Conservation (phyloP, 208 protist species). For the Entamoeba histolytica region DNA sequence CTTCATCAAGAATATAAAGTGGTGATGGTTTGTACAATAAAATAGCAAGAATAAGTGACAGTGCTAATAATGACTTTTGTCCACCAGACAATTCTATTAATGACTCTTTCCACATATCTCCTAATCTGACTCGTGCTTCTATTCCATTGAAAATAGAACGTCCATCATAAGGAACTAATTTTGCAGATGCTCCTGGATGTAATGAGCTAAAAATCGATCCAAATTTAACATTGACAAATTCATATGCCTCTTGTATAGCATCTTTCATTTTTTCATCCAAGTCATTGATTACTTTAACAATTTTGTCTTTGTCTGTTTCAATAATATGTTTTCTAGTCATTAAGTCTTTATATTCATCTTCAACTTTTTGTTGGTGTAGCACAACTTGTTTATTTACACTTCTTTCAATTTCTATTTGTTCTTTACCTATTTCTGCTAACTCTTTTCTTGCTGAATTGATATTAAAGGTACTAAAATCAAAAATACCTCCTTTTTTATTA, state of each 20-base stretch:
- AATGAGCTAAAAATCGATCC: conserved; percentile 82
- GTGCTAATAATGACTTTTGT: conserved; percentile 87
- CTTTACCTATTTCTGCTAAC: not conserved
- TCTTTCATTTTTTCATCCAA: conserved; percentile 63
- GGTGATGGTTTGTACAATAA: conserved; percentile 91
- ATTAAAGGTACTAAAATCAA: not conserved
- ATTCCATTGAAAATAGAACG: conserved; percentile 16
- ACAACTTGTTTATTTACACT: not conserved
- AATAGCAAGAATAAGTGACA: conserved; percentile 91
- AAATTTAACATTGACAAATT: conserved; percentile 62
- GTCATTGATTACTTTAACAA: conserved; percentile 36
- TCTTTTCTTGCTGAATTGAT: conserved; percentile 37
- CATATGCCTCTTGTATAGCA: conserved; percentile 2
- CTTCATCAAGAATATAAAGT: conserved; percentile 71
- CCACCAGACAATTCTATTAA: conserved; percentile 92
- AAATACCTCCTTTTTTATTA: not conserved
- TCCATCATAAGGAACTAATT: conserved; percentile 55
- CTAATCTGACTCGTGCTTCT: conserved; percentile 66
- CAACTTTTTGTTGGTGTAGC: not conserved
- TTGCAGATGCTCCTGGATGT: conserved; percentile 64
- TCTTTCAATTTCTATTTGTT: not conserved
- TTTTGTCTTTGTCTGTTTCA: conserved; percentile 49
- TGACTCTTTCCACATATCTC: conserved; percentile 77
- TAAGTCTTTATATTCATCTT: not conserved
- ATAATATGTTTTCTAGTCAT: not conserved